Conservation (phyloP, 2,329 filamentous ascomycete species). For the Furcasterigmium furcatum region DNA sequence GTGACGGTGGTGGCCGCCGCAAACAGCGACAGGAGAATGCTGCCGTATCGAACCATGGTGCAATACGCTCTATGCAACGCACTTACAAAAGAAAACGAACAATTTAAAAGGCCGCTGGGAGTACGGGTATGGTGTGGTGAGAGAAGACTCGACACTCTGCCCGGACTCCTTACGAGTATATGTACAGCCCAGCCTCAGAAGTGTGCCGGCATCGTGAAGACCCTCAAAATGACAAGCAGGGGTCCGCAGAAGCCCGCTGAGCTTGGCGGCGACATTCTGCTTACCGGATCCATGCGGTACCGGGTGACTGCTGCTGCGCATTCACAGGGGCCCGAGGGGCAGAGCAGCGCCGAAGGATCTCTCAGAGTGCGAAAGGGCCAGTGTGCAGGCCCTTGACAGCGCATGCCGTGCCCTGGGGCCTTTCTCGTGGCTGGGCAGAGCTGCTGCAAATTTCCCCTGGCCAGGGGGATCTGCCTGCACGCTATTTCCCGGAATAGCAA, state of each 20-base stretch:
- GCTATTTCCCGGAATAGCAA: neutral
- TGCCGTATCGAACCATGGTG: conserved; percentile 31
- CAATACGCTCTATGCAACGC: conserved; percentile 1
- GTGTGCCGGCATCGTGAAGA: neutral
- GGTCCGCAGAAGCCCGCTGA: neutral
- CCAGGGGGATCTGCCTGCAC: neutral
- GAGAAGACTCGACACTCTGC: neutral
- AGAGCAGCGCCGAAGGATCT: neutral
- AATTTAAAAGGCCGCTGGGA: too few relatives aligned
- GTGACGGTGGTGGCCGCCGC: conserved; percentile 26
- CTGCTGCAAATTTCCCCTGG: neutral
- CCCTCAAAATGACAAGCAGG: neutral
- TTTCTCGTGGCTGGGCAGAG: neutral
- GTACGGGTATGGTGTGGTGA: neutral
- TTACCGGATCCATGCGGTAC: neutral
- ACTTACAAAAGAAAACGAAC: neutral
- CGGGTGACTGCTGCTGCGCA: neutral
- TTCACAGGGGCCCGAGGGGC: neutral
- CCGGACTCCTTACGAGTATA: neutral
- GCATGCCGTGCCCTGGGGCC: too few relatives aligned
- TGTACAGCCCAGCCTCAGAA: neutral
- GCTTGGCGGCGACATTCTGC: neutral
- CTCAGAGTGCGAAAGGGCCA: too few relatives aligned
- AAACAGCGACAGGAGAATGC: conserved; percentile 28
- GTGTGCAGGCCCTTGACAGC: too few relatives aligned